Base-by-base conservation (phyloP, 148 eudicot genomes). In the Suaeda aralocaspica region DNA sequence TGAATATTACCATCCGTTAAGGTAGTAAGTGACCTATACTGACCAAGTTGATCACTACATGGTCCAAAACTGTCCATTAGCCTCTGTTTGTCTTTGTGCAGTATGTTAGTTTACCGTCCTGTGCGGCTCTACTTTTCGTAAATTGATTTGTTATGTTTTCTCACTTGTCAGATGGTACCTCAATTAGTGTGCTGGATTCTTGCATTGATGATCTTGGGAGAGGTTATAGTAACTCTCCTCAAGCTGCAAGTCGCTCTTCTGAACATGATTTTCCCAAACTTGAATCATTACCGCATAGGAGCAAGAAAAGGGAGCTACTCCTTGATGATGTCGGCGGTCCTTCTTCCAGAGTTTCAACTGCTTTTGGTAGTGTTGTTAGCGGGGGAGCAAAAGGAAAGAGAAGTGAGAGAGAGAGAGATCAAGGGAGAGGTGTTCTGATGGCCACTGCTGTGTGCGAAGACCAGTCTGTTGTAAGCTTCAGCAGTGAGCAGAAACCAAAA, bases 241-340 rank as follows among this genome's bases (percentile, higher is more conserved):
- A 60, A 45, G 67, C 57, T 71, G 72, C 46, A 41, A 44, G 65
- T 14, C 74, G 72, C 22, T 65, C 73, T 8, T 76, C 70, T 64
- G 83, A 72, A 30, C 53, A 28, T 51, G 74, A 67, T 57, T 71
- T 56, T 64, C 55, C 59, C 41, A 64, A 76, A 42, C n/a, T n/a
- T n/a, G 85, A 79, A 49, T 44, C 75, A 63, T 34, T 62, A 4
- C 26, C 59, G 21, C 52, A 64, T 44, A 75, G 64, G 66, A 75
- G 70, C 26, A 72, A 76, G 59, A 81, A 76, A 71, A 70, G 72
- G 66, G 79, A 81, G 45, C 29, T 76, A 55, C 67, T 51, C 12
- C 80, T 81, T 58, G 78, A 76, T 57, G 82, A 81, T 78, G 84
- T 80, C 31, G 76, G 78, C 14, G 78, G 70, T 67, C 21, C 64